phyloP scores from a whole-genome alignment of 257 asterid species.

The Fraxinus anomala region DNA sequence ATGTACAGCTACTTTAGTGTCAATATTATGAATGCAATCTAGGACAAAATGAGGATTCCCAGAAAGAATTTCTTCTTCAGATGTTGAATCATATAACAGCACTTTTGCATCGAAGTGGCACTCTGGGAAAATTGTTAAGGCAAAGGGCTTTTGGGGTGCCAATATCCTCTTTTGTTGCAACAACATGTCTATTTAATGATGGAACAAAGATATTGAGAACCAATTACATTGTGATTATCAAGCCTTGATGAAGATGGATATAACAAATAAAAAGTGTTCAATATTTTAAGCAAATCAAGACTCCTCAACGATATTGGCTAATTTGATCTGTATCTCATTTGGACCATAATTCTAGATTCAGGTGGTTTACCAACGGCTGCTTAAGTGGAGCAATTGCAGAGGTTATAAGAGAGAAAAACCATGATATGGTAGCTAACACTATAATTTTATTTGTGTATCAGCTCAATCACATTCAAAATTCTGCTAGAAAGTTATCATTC shows the following conservation, averaged over 20 bases:
- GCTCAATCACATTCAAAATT: too few relatives aligned
- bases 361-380: too few relatives aligned
- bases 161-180: slow-evolving; percentile 93
- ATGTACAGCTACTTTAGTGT: slow-evolving; percentile 69
- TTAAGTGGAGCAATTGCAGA: too few relatives aligned
- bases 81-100: slow-evolving; percentile 70
- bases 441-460: too few relatives aligned
- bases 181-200: slow-evolving; percentile 95
- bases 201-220: slow-evolving; percentile 83
- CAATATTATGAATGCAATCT: slow-evolving; percentile 95
- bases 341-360: too few relatives aligned
- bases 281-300: slow-evolving; percentile 19
- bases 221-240: slow-evolving; percentile 28
- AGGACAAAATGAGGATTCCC: slow-evolving; percentile 88
- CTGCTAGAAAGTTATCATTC: too few relatives aligned
- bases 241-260: slow-evolving; percentile 3
- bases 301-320: slow-evolving; percentile 18
- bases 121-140: slow-evolving; percentile 86
- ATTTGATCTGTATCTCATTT: slow-evolving; percentile 14
- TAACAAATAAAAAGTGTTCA: background rate
- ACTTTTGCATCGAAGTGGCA: slow-evolving; percentile 88
- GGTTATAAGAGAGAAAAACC: too few relatives aligned
- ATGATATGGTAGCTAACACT: too few relatives aligned
- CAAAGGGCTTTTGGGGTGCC: slow-evolving; percentile 88
- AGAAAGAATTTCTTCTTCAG: slow-evolving; percentile 89